Evolutionary conservation across 2,329 filamentous ascomycete species (phyloP).

Genomic region (Colletotrichum costaricense): DNA sequence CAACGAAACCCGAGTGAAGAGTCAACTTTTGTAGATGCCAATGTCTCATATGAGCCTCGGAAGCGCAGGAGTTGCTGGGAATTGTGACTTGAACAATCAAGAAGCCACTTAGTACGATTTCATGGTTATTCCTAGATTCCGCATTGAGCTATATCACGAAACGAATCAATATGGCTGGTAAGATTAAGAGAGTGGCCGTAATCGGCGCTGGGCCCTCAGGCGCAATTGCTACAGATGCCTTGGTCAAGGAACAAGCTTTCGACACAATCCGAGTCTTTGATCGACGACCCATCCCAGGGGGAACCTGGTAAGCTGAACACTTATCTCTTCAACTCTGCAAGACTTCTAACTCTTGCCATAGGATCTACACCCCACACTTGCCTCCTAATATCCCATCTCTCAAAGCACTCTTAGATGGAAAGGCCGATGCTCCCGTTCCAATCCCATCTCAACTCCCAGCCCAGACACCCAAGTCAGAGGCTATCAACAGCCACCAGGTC

Average conservation of each 20-base stretch:
- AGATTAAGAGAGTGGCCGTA: constrained; percentile 56
- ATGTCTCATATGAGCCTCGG: neutral
- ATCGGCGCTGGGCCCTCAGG: constrained; percentile 69
- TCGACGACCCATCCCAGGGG: constrained; percentile 63
- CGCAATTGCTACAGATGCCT: constrained; percentile 66
- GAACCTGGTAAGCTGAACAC: constrained; percentile 60
- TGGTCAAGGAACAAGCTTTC: constrained; percentile 66
- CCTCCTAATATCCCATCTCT: constrained; percentile 44
- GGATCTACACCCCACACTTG: constrained; percentile 49
- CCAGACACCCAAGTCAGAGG: constrained; percentile 49
- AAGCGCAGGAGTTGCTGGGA: neutral
- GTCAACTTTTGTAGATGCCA: no score
- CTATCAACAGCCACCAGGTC: constrained; percentile 48
- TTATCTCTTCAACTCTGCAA: neutral
- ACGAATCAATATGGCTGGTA: neutral
- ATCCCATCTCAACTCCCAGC: constrained; percentile 57
- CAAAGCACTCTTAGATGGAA: constrained; percentile 51
- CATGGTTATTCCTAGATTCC: neutral
- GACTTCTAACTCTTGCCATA: constrained; percentile 1
- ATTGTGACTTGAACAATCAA: neutral
- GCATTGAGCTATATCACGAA: no score
- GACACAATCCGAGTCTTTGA: constrained; percentile 69
- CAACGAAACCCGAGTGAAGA: no score
- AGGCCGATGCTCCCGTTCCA: constrained; percentile 54
- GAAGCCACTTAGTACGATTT: neutral